These are phyloP conservation scores for Colletotrichum musae DNA, from an alignment of 2,329 filamentous ascomycete species.

Conservation along the genomic window DNA sequence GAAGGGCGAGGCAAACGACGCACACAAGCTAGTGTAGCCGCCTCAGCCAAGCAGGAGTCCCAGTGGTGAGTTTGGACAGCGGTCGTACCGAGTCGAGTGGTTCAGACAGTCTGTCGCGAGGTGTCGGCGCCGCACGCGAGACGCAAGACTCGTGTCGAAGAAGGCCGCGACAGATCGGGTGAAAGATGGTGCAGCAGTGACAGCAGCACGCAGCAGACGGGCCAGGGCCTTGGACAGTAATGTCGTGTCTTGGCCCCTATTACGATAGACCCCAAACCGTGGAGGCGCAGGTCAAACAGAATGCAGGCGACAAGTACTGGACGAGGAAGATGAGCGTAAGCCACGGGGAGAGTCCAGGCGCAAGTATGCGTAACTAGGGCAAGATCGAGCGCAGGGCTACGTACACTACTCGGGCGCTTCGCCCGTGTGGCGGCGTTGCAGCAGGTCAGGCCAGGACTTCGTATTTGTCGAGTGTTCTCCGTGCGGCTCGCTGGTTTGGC, in stretches of 20 bases:
- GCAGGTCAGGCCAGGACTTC: slow-evolving; percentile 17
- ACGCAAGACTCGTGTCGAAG: background rate
- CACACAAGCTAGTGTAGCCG: slow-evolving; percentile 1
- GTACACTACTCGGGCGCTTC: slow-evolving; percentile 17
- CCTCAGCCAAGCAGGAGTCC: slow-evolving; percentile 9
- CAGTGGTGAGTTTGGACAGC: slow-evolving; percentile 6
- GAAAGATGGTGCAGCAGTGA: background rate
- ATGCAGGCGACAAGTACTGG: background rate
- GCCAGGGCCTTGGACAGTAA: slow-evolving; percentile 9
- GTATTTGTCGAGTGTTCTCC: slow-evolving; percentile 20
- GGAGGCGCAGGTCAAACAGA: background rate
- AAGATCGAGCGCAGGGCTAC: background rate
- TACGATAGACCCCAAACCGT: background rate
- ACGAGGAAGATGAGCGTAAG: slow-evolving; percentile 9
- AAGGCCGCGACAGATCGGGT: background rate
- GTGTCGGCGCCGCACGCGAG: background rate
- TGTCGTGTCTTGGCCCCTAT: slow-evolving; percentile 29
- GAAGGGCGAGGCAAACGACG: slow-evolving; percentile 14
- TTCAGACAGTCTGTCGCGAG: background rate
- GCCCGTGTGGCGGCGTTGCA: slow-evolving; percentile 13
- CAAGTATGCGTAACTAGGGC: slow-evolving; percentile 13
- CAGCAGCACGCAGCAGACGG: slow-evolving; percentile 1
- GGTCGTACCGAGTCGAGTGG: background rate
- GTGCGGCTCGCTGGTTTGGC: slow-evolving; percentile 26
- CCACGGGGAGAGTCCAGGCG: slow-evolving; percentile 20